These are phyloP conservation scores for Metschnikowia peoriensis DNA, from an alignment of 805 yeast genomes.

Conservation along the genomic window DNA sequence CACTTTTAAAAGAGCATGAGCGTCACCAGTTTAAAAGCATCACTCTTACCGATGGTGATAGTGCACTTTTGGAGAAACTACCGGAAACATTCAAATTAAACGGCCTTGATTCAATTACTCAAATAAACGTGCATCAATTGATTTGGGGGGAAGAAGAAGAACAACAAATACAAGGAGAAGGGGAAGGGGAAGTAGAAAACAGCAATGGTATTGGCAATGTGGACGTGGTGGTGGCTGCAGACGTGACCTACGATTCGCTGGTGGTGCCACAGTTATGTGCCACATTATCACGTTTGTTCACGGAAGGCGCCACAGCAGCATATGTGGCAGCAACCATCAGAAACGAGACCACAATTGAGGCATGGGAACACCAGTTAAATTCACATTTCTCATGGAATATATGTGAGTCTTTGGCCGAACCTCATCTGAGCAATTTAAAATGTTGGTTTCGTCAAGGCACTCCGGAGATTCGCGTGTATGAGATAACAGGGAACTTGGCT, in stretches of 20 bases:
- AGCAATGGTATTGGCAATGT: constrained; percentile 11
- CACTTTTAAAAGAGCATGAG: constrained; percentile 31
- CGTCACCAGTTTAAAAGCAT: constrained; percentile 25
- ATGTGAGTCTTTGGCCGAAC: constrained; percentile 3
- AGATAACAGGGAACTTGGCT: constrained; percentile 2
- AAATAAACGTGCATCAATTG: constrained; percentile 31
- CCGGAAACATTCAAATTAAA: constrained; percentile 47
- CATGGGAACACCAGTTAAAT: constrained; percentile 28
- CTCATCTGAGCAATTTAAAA: constrained; percentile 8
- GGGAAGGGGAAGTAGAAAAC: background rate
- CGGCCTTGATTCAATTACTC: constrained; percentile 15
- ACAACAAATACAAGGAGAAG: constrained; percentile 13
- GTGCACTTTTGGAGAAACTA: constrained; percentile 49
- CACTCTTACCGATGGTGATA: constrained; percentile 67
- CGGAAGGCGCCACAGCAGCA: constrained; percentile 28
- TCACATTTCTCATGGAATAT: constrained; percentile 14
- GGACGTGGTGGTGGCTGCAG: constrained; percentile 74
- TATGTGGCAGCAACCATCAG: constrained; percentile 75
- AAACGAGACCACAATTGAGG: constrained; percentile 39
- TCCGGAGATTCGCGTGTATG: constrained; percentile 19
- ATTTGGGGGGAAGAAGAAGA: constrained; percentile 52
- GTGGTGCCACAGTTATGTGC: constrained; percentile 54
- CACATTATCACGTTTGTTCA: constrained; percentile 43
- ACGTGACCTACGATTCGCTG: constrained; percentile 77
- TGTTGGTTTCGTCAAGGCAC: constrained; percentile 18